Percentiles rank a stretch among this genome's conserved stretches.
phyloP scores from a whole-genome alignment of 805 yeast species.

The Candida khao-thaluensis region DNA sequence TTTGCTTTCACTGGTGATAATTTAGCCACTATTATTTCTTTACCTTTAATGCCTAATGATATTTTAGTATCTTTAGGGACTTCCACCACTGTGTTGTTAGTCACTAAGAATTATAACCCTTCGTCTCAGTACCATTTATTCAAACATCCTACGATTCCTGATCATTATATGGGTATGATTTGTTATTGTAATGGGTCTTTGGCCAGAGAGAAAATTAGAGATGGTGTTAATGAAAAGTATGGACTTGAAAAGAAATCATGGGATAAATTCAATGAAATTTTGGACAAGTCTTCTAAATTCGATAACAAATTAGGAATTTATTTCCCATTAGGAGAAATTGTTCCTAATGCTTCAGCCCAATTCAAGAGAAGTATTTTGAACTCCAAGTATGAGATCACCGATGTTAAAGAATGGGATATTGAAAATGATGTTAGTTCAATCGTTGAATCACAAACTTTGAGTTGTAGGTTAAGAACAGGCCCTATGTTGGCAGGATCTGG shows the following conservation, averaged over 20 bases:
- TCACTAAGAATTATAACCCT: constrained; percentile 75
- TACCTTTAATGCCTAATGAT: constrained; percentile 76
- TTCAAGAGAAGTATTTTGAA: constrained; percentile 51
- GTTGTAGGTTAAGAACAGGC: constrained; percentile 76
- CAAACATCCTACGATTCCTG: constrained; percentile 77
- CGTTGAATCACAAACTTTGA: constrained; percentile 82
- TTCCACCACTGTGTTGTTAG: constrained; percentile 81
- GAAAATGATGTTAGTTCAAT: constrained; percentile 72
- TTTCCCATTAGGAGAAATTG: constrained; percentile 88
- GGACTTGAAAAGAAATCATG: constrained; percentile 42
- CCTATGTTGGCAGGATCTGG: constrained; percentile 57
- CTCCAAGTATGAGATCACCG: constrained; percentile 22
- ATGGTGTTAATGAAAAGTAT: constrained; percentile 53
- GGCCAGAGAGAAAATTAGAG: constrained; percentile 76
- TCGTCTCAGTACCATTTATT: constrained; percentile 82
- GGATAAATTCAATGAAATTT: constrained; percentile 58
- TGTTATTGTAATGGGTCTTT: constrained; percentile 90
- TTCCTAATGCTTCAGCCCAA: constrained; percentile 75
- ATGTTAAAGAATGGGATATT: constrained; percentile 39
- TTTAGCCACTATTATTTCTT: constrained; percentile 79
- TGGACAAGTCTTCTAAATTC: constrained; percentile 38
- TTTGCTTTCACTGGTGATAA: constrained; percentile 89
- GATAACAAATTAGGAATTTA: constrained; percentile 66
- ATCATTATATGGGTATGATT: constrained; percentile 89
- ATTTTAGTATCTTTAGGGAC: constrained; percentile 83